Conservation (phyloP, 495 filamentous ascomycete genomes). For the Penicillium cinerascens region DNA sequence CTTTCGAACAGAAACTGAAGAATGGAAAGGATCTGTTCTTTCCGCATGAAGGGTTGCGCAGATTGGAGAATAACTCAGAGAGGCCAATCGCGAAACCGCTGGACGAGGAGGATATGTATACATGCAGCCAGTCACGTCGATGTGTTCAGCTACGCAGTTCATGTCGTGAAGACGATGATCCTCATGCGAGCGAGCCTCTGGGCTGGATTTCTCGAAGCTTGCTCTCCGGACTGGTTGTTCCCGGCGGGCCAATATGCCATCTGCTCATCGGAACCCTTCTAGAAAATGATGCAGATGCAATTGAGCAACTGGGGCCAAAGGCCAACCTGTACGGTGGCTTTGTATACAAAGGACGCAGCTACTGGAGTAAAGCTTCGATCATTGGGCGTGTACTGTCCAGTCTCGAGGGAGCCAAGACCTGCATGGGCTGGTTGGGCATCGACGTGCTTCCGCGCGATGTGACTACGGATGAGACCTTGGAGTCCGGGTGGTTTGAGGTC, state of each 20-base stretch:
- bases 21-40: constrained; percentile 10
- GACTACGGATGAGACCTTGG: constrained; percentile 29
- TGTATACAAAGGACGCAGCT: constrained; percentile 63
- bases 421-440: constrained; percentile 74
- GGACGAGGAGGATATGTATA: constrained; percentile 31
- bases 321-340: constrained; percentile 80
- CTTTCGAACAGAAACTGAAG: constrained; percentile 14
- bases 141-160: constrained; percentile 26
- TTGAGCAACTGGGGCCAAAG: constrained; percentile 60
- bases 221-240: constrained; percentile 73
- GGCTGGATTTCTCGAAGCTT: constrained; percentile 85
- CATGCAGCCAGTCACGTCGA: constrained; percentile 25
- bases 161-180: constrained; percentile 9
- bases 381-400: constrained; percentile 72
- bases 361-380: constrained; percentile 79
- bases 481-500: constrained; percentile 65
- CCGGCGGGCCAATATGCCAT: constrained; percentile 69
- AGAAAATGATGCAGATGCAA: constrained; percentile 67
- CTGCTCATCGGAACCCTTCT: constrained; percentile 75
- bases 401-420: constrained; percentile 61
- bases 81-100: neutral
- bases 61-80: neutral
- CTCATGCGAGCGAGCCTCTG: constrained; percentile 18
- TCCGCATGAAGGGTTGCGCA: neutral
- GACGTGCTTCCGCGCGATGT: constrained; percentile 45